Evolutionary conservation across 2,329 filamentous ascomycete genomes (phyloP), one percentile per base, ranked within the genome.

Genomic region (Trichophyton rubrum): DNA sequence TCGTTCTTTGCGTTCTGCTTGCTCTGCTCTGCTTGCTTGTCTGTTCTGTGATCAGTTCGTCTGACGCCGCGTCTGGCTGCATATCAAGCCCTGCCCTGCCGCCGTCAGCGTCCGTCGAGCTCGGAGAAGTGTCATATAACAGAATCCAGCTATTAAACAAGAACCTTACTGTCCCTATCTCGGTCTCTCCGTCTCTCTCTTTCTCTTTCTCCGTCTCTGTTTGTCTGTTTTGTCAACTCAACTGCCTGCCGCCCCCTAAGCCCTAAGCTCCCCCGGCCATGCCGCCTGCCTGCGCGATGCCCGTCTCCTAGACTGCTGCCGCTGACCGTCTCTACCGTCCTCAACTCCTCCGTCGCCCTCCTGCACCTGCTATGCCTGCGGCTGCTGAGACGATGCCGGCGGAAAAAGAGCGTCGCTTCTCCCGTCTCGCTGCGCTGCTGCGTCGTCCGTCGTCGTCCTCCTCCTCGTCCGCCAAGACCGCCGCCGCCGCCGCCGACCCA

Each of bases 351-450:
- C 8, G 33, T 3, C 3, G 9, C 9, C 33, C 33, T 38, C 11
- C 33, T 11, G 33, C 33, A 13, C 7, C 33, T 3, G 9, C 9
- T 13, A 38, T 38, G 33, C 33, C 33, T 13, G 33, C 9, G 33
- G 33, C 55, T 17, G 43, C 43, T 47, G 43, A 47, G 3, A 49
- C 17, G 22, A 63, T 62, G 63, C 60, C 63, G 38, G 59, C 51
- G 17, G 62, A 62, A 33, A 60, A 49, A 38, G 70, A 72, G 63
- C 65, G 64, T 62, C 64, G 70, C 53, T 67, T 72, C 38, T 72
- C 71, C 65, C 68, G 69, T 65, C 67, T 72, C 60, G 71, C 72
- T 64, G 67, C 69, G 41, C 68, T 74, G 62, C 66, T 73, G 62
- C 70, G 71, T 61, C 71, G 71, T 68, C 71, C 71, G 63, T 72